Conservation (phyloP, 352 stramenopile species). For the Pythium brassicae region DNA sequence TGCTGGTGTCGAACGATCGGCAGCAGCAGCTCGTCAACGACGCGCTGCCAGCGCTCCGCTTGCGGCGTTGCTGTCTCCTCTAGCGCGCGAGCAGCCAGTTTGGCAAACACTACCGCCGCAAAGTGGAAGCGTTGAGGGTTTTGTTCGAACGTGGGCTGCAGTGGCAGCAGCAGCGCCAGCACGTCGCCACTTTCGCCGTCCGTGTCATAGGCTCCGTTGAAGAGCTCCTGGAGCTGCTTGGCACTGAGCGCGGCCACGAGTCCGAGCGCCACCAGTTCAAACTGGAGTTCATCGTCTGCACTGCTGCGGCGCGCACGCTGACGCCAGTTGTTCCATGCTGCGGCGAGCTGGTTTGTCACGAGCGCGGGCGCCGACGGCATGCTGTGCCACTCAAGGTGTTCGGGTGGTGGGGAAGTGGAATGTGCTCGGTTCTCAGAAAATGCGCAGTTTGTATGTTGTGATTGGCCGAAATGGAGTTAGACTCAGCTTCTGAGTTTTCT, state of each 20-base stretch:
- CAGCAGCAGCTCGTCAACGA: constrained; percentile 26
- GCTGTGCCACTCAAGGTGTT: no score
- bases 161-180: constrained; percentile 32
- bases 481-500: neutral
- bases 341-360: neutral
- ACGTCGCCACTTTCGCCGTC: constrained; percentile 6
- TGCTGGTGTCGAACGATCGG: constrained; percentile 21
- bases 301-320: neutral
- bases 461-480: no score
- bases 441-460: no score
- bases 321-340: neutral
- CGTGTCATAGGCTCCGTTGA: constrained; percentile 2
- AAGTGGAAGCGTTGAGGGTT: constrained; percentile 34
- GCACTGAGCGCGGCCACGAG: constrained; percentile 18
- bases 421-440: no score
- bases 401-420: no score
- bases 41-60: constrained; percentile 1
- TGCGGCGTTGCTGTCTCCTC: neutral
- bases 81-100: constrained; percentile 22
- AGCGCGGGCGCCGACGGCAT: no score
- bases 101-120: constrained; percentile 23
- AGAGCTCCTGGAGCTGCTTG: constrained; percentile 22
- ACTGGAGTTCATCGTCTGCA: constrained; percentile 40
- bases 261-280: constrained; percentile 43
- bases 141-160: constrained; percentile 16